Conservation (phyloP, 2,329 filamentous ascomycete genomes). For the Lizonia empirigonia region DNA sequence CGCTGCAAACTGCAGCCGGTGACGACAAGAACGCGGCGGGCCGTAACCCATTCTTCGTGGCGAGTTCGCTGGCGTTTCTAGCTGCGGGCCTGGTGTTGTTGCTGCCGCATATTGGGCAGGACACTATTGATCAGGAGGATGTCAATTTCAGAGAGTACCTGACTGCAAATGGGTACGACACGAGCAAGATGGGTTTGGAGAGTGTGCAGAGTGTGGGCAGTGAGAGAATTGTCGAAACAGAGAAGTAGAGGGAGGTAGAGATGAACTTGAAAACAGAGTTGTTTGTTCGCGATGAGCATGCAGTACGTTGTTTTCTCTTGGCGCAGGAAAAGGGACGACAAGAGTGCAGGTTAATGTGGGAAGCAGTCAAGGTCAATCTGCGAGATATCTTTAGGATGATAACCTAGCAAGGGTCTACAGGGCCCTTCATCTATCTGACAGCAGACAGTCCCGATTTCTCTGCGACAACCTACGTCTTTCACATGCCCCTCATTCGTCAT, state of each 20-base stretch:
- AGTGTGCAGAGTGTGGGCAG: constrained; percentile 8
- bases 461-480: background rate
- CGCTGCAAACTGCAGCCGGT: constrained; percentile 55
- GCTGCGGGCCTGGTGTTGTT: constrained; percentile 69
- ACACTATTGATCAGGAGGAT: constrained; percentile 84
- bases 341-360: no score
- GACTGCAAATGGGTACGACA: constrained; percentile 76
- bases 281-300: no score
- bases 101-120: constrained; percentile 77
- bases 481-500: constrained; percentile 9
- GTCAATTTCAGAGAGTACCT: constrained; percentile 75
- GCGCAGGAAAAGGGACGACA: no score
- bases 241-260: background rate
- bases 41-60: constrained; percentile 92
- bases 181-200: constrained; percentile 58
- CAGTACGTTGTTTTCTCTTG: no score
- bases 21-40: constrained; percentile 58
- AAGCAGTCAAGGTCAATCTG: no score
- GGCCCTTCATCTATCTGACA: no score
- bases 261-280: no score
- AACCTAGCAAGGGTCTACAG: no score
- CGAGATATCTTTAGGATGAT: no score
- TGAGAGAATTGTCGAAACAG: constrained; percentile 17
- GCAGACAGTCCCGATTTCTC: no score
- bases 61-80: constrained; percentile 74